Evolutionary conservation across 1,284 basidiomycete genomes (phyloP).

Genomic region (Apiotrichum laibachii): DNA sequence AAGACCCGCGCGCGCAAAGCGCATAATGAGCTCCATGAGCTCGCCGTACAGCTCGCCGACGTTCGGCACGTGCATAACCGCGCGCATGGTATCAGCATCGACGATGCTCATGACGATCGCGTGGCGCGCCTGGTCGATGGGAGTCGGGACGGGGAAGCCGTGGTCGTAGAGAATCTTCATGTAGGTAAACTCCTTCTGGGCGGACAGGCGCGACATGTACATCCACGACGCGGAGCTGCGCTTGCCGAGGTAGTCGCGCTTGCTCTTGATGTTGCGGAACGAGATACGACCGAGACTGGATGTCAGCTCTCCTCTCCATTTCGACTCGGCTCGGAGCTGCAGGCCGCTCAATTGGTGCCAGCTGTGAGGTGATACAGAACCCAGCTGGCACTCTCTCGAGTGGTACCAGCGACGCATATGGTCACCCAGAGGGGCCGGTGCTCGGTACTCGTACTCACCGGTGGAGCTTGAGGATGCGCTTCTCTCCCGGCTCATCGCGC

Average conservation of each 20-base stretch:
- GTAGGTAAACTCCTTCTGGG: constrained; percentile 96
- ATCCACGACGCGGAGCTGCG: constrained; percentile 97
- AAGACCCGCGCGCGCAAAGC: constrained; percentile 85
- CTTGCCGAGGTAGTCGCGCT: constrained; percentile 95
- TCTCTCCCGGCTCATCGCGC: constrained; percentile 73
- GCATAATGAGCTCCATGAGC: constrained; percentile 94
- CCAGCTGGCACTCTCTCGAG: too few relatives aligned
- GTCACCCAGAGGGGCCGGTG: too few relatives aligned
- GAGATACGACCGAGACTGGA: constrained; percentile 87
- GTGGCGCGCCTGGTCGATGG: constrained; percentile 92
- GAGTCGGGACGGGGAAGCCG: constrained; percentile 86
- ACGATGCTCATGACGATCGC: constrained; percentile 94
- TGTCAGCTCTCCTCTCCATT: too few relatives aligned
- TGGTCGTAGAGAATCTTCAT: constrained; percentile 98
- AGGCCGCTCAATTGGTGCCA: too few relatives aligned
- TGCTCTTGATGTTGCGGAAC: constrained; percentile 94
- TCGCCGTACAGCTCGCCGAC: constrained; percentile 87
- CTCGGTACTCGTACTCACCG: constrained; percentile 55
- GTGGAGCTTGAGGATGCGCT: constrained; percentile 90
- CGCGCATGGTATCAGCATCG: constrained; percentile 94
- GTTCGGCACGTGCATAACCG: constrained; percentile 76
- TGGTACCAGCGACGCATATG: too few relatives aligned
- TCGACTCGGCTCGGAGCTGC: too few relatives aligned
- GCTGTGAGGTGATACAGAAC: too few relatives aligned
- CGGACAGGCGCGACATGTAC: constrained; percentile 96